Evolutionary conservation across 2,329 filamentous ascomycete genomes (phyloP), one percentile per base, ranked within the genome.

Genomic region (Fusarium graminum): DNA sequence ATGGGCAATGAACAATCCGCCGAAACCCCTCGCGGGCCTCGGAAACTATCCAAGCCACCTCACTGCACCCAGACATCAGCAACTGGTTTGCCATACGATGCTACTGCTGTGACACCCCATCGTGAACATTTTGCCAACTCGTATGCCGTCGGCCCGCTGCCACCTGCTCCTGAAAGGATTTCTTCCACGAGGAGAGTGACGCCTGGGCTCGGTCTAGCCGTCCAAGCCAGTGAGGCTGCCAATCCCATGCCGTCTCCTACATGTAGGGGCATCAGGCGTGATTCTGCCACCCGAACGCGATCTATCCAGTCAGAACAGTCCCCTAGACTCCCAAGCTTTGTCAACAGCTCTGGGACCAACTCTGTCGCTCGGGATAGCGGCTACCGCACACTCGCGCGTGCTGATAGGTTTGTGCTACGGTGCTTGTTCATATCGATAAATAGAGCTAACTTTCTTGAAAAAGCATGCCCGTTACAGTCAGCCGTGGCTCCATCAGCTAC

Each of bases 1-100:
- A 86, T 86, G 84, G 84, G 84, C 53, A 86, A 86, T 72, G 75
- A 78, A 43, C 74, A 81, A 55, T 86, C 83, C 42, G 74, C 79
- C 68, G 80, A 83, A 74, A 78, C 78, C 72, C 74, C 76, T 61
- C 67, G 72, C 56, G 73, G 76, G 71, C 75, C 81, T 72, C 81
- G 85, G 65, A 85, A 81, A 76, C 79, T 86, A 61, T 84, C 81
- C 49, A 86, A 86, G 72, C 80, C 82, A 59, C 81, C 78, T 60
- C 80, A 78, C 34, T 77, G 76, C 53, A 80, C 76, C 65, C 77
- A 76, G 75, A 74, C 76, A 52, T 69, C 73, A 52, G 75, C 80
- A 76, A 75, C 79, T 76, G 77, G 78, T 65, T 77, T 81, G 73
- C 76, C 80, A 69, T 79, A 73, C 73, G 65, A 77, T 52, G 75